Conservation (phyloP, 768 basidiomycete species). For the Lactarius evosmus region DNA sequence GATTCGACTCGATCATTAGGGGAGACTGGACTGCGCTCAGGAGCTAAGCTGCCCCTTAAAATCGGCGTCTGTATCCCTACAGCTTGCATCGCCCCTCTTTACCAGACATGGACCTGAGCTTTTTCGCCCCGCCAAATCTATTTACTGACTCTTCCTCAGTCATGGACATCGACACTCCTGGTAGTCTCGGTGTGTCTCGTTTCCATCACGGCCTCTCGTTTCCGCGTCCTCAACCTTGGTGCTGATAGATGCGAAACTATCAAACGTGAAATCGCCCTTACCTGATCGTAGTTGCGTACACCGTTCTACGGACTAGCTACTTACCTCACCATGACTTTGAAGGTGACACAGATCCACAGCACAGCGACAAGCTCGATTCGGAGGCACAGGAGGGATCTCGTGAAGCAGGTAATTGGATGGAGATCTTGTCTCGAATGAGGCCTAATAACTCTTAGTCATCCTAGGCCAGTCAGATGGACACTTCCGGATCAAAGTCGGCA, state of each 20-base stretch:
- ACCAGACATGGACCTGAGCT: no score
- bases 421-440: background rate
- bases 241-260: background rate
- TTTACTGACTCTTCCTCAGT: no score
- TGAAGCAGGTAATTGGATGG: background rate
- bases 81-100: no score
- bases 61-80: no score
- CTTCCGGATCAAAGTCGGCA: background rate
- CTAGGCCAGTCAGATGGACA: background rate
- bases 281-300: background rate
- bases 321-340: background rate
- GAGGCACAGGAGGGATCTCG: background rate
- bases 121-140: no score
- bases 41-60: no score
- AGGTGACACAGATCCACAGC: background rate
- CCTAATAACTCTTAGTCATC: background rate
- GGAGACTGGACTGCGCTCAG: no score
- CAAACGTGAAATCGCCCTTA: background rate
- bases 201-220: no score
- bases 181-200: no score
- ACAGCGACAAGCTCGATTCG: background rate
- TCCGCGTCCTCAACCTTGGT: background rate
- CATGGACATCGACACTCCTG: no score
- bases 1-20: no score
- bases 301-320: background rate